These are phyloP conservation scores for Deinandra increscens DNA, from an alignment of 129 eudicot species.

Conservation along the genomic window DNA sequence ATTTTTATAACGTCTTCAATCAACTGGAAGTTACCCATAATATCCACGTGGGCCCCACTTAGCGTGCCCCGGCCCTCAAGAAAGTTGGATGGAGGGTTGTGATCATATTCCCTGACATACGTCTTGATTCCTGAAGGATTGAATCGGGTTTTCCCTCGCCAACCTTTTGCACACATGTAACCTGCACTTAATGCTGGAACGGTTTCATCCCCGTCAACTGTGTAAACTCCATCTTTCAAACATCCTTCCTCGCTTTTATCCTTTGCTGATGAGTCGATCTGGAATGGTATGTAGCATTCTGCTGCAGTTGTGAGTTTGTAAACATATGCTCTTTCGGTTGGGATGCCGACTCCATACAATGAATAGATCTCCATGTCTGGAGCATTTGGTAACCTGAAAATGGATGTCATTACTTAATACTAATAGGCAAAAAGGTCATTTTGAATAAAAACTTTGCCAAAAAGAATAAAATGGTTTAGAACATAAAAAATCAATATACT, in stretches of 20 bases:
- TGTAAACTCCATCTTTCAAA: constrained; percentile 70
- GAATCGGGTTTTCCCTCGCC: constrained; percentile 96
- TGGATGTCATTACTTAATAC: neutral
- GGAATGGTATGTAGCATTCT: constrained; percentile 89
- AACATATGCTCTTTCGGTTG: constrained; percentile 86
- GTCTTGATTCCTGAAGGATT: constrained; percentile 86
- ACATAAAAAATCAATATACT: too few species aligned
- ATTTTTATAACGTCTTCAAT: constrained; percentile 85
- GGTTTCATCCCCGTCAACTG: constrained; percentile 86
- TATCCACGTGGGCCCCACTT: constrained; percentile 97
- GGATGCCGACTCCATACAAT: constrained; percentile 90
- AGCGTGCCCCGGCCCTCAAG: constrained; percentile 95
- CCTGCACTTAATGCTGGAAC: constrained; percentile 93
- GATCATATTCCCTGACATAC: constrained; percentile 72
- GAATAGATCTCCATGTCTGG: constrained; percentile 95
- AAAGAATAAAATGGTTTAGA: neutral
- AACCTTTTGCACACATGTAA: constrained; percentile 92
- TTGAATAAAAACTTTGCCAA: neutral
- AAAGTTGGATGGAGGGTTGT: constrained; percentile 84
- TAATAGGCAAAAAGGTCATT: constrained; percentile 13
- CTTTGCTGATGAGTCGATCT: constrained; percentile 73
- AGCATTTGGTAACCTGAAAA: constrained; percentile 87
- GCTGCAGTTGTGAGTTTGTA: constrained; percentile 58
- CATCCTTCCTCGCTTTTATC: constrained; percentile 47
- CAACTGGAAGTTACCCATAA: constrained; percentile 92